Base-by-base conservation (phyloP, 1,284 basidiomycete species). In the Ustilago curta region DNA sequence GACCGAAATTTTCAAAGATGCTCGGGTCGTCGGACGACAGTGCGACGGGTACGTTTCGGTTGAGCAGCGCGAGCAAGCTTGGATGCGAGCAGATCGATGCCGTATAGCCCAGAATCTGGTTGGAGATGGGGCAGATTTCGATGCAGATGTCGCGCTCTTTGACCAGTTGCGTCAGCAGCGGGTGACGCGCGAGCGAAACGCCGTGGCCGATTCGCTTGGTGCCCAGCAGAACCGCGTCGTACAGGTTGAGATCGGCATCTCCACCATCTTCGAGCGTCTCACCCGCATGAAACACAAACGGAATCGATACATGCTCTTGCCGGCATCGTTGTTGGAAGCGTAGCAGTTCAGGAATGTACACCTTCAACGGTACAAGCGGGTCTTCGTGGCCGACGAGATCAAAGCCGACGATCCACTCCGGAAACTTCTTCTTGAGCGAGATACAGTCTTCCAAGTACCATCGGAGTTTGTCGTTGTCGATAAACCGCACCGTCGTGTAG, bases 301-400 rank as follows among this genome's bases (percentile, higher is more conserved):
- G 92, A 29, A 93, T 89, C 29, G 90, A 88, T 2, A 93, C 72
- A 0, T 88, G 88, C 49, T 88, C 86, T 62, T 90, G 88, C 55
- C 88, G 87, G 69, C 89, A 88, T 37, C 88, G 88, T 55, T 88
- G 85, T 43, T 88, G 86, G 86, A 93, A 93, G 31, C 86, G 86
- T 7, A 91, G 85, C 18, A 93, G 86, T 16, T 88, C 88, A 35
- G 89, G 88, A 27, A 90, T 82, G 81, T 93, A 93, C 76, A 90
- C 87, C 11, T 87, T 88, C 31, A 93, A 87, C 18, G 92, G 90
- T 23, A 87, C 86, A 16, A 90, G 79, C 2, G 86, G 85, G 77
- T 93, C 91, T 78, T 93, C 92, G 68, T 91, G 88, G 7, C 92
- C 92, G 12, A 93, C 92, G 19, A 93, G 87, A 85, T 93, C 92